These are phyloP conservation scores for Aschersonia sp. DNA, from an alignment of 2,329 filamentous ascomycete species.

Conservation along the genomic window DNA sequence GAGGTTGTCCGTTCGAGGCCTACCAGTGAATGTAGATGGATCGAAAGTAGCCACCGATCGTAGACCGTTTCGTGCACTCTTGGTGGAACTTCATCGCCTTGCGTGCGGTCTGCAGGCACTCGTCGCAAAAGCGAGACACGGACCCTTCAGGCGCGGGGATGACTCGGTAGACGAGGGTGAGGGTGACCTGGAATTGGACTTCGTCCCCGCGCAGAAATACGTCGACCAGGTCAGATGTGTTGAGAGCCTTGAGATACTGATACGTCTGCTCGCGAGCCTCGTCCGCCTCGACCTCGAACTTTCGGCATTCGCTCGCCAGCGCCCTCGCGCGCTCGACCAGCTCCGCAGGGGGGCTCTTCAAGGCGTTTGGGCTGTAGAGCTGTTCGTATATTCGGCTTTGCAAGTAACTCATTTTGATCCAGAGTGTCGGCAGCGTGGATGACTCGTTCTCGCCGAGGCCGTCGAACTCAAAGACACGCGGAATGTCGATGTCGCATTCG, in stretches of 20 bases:
- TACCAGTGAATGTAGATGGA: slow-evolving; percentile 38
- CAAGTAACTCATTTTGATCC: slow-evolving; percentile 40
- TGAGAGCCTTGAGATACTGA: slow-evolving; percentile 20
- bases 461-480: slow-evolving; percentile 27
- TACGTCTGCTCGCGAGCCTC: slow-evolving; percentile 19
- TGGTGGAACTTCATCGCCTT: slow-evolving; percentile 30
- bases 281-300: slow-evolving; percentile 20
- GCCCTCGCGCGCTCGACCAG: slow-evolving; percentile 23
- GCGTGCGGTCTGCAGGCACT: slow-evolving; percentile 35
- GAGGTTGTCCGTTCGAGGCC: slow-evolving; percentile 5
- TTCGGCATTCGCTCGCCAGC: slow-evolving; percentile 22
- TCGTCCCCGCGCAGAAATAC: slow-evolving; percentile 31
- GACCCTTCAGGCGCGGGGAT: slow-evolving; percentile 30
- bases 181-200: slow-evolving; percentile 29
- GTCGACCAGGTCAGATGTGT: slow-evolving; percentile 24
- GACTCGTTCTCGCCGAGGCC: slow-evolving; percentile 17
- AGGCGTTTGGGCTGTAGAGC: slow-evolving; percentile 34
- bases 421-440: slow-evolving; percentile 29
- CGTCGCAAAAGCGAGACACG: slow-evolving; percentile 27
- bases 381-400: slow-evolving; percentile 45
- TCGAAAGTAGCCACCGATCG: slow-evolving; percentile 23
- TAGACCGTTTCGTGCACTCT: slow-evolving; percentile 27
- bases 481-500: slow-evolving; percentile 43
- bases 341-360: slow-evolving; percentile 22
- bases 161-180: slow-evolving; percentile 37